Conservation (phyloP, 768 basidiomycete species). For the Lyophyllum shimeji region DNA sequence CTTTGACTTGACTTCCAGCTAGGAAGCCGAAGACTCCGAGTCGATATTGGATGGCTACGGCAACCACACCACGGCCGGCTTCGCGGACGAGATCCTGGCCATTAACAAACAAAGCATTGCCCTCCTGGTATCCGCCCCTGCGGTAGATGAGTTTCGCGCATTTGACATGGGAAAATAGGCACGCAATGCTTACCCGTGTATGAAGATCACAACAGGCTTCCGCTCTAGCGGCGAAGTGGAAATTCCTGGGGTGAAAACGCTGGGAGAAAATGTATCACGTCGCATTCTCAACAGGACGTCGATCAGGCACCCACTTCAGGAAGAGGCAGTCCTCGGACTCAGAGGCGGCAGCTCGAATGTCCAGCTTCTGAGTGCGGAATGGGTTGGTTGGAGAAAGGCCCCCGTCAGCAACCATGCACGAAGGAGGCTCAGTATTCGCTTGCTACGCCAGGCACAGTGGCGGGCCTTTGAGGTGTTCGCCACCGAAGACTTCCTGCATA, state of each 20-base stretch:
- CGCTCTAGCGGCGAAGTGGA: conserved; percentile 19
- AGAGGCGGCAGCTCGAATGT: conserved; percentile 2
- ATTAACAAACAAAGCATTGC: conserved; percentile 25
- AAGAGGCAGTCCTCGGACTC: conserved; percentile 41
- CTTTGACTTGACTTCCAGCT: conserved; percentile 39
- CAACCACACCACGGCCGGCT: conserved; percentile 32
- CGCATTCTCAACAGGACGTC: not conserved
- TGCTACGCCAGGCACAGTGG: conserved; percentile 24
- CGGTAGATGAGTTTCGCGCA: not conserved
- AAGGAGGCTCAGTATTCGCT: conserved; percentile 29
- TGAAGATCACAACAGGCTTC: conserved; percentile 43
- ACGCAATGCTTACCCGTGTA: conserved; percentile 33
- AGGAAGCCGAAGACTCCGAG: conserved; percentile 48
- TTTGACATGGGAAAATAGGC: not conserved
- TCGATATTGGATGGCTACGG: conserved; percentile 42
- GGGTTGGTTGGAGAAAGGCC: conserved; percentile 32
- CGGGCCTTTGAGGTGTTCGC: conserved; percentile 30
- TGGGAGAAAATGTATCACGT: conserved; percentile 7
- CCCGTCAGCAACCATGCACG: conserved; percentile 27
- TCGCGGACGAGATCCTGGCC: conserved; percentile 37
- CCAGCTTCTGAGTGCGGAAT: conserved; percentile 17
- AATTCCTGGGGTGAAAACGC: conserved; percentile 36
- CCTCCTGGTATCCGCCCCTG: conserved; percentile 33
- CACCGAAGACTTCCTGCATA: conserved; percentile 32
- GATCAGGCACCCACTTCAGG: conserved; percentile 29